These are phyloP conservation scores for Scenedesmus sp. DNA, from an alignment of 163 green algal genomes.

Conservation along the genomic window DNA sequence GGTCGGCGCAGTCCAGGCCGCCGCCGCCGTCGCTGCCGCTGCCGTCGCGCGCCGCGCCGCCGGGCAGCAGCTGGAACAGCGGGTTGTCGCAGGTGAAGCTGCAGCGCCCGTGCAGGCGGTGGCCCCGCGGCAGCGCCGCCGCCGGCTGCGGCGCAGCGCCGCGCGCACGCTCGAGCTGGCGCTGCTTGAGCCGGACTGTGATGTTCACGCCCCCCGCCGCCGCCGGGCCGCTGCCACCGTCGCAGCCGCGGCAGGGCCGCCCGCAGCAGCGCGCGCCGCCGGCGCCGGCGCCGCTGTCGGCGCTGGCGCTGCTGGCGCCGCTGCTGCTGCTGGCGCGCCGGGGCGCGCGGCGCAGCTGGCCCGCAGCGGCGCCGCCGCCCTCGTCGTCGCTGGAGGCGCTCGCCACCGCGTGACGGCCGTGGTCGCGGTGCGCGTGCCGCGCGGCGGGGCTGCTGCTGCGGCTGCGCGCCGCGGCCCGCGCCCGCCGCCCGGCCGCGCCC, in stretches of 20 bases:
- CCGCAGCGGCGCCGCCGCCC: conserved; percentile 11
- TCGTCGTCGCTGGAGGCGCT: too few species aligned
- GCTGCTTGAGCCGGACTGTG: conserved; percentile 19
- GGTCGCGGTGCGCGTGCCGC: too few species aligned
- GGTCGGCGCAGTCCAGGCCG: too few species aligned
- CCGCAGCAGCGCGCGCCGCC: background rate
- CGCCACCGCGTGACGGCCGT: too few species aligned
- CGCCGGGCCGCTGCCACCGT: too few species aligned
- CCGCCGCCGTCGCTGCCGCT: conserved; percentile 16
- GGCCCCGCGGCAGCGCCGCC: background rate
- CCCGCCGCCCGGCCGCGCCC: too few species aligned
- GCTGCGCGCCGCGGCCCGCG: too few species aligned
- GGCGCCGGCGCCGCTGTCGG: background rate
- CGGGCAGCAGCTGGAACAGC: conserved; percentile 15
- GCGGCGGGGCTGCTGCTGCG: too few species aligned
- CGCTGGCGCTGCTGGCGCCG: conserved; percentile 18
- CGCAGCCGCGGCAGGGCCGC: background rate
- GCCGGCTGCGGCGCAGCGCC: background rate
- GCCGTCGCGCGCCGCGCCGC: background rate
- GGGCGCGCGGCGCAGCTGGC: background rate
- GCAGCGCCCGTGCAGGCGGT: conserved; percentile 17
- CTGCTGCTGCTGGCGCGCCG: background rate
- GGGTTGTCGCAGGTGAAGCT: conserved; percentile 41
- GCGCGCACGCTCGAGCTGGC: background rate
- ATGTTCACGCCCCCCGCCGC: conserved; percentile 17